Base-by-base conservation (phyloP, 2,329 filamentous ascomycete genomes). In the Coniochaeta sp. region DNA sequence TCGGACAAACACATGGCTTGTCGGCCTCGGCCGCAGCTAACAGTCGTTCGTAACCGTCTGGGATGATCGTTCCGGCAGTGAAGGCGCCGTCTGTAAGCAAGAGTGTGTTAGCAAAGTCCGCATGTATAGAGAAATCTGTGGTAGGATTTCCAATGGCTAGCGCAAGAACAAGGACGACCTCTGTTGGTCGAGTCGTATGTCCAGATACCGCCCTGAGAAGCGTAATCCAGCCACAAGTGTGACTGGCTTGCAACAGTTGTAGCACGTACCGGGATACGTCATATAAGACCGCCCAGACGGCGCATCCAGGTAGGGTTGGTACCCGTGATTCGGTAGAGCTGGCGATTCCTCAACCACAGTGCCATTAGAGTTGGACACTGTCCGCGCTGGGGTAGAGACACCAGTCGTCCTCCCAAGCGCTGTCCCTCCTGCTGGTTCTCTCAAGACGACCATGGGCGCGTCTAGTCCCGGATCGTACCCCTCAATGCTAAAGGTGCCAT, bases 401-500 rank as follows among this genome's bases (percentile, higher is more conserved):
- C n/a, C n/a, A n/a, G n/a, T n/a, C n/a, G n/a, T n/a, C n/a, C n/a
- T n/a, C n/a, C n/a, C n/a, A n/a, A n/a, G 27, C 27, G 6, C 6
- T 12, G 27, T 30, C 27, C 13, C 20, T 31, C 10, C n/a, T 49
- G 9, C 1, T 33, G 53, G 30, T 2, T 48, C 28, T 13, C 45
- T 55, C 1, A 58, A 60, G 13, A 58, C 49, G 2, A 61, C 57
- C 7, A 59, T 20, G 2, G 59, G 55, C 9, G 10, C 18, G 2
- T 22, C 13, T 6, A 52, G 57, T 10, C 27, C 10, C 2, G n/a
- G 33, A 20, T 60, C 57, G 2, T 33, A 40, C 2, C 55, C 51
- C 14, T 51, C 50, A 9, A 56, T 12, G 1, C 54, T 48, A 20
- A 62, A 56, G 3, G 56, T 60, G 4, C 58, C 58, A 27, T 62